Evolutionary conservation across 352 stramenopile genomes (phyloP).

Genomic region (Pythium dissotocum): DNA sequence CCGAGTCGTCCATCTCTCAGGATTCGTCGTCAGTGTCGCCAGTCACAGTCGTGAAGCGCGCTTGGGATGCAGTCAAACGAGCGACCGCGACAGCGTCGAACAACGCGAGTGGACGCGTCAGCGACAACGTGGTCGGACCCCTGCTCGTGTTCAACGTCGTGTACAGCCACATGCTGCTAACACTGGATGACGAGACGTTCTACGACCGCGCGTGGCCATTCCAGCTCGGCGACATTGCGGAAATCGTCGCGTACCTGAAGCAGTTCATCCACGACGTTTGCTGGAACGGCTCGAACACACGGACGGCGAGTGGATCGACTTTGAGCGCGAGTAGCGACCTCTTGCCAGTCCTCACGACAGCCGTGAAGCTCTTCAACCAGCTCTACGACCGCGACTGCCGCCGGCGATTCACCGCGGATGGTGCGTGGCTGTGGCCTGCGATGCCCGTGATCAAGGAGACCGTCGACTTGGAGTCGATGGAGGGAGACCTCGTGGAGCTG

Average conservation of each 20-base stretch:
- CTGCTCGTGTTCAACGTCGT: conserved; percentile 65
- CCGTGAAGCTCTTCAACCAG: conserved; percentile 80
- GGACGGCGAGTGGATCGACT: neutral
- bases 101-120: conserved; percentile 7
- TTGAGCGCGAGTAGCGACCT: conserved; percentile 9
- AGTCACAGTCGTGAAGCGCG: conserved; percentile 28
- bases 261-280: conserved; percentile 70
- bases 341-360: conserved; percentile 55
- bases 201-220: conserved; percentile 66
- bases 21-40: neutral
- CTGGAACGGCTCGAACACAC: conserved; percentile 40
- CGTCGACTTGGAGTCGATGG: conserved; percentile 62
- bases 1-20: conserved; percentile 27
- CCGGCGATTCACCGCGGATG: conserved; percentile 43
- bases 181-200: conserved; percentile 70
- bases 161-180: conserved; percentile 66
- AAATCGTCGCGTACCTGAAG: conserved; percentile 57
- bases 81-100: conserved; percentile 15
- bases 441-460: conserved; percentile 70
- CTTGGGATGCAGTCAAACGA: conserved; percentile 43
- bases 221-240: conserved; percentile 36
- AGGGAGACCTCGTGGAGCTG: conserved; percentile 48
- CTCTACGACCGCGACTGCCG: conserved; percentile 74
- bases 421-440: conserved; percentile 69
- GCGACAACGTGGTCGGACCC: conserved; percentile 34